phyloP scores from a whole-genome alignment of 176 grass and related monocot genomes.

The Eleusine indica region DNA sequence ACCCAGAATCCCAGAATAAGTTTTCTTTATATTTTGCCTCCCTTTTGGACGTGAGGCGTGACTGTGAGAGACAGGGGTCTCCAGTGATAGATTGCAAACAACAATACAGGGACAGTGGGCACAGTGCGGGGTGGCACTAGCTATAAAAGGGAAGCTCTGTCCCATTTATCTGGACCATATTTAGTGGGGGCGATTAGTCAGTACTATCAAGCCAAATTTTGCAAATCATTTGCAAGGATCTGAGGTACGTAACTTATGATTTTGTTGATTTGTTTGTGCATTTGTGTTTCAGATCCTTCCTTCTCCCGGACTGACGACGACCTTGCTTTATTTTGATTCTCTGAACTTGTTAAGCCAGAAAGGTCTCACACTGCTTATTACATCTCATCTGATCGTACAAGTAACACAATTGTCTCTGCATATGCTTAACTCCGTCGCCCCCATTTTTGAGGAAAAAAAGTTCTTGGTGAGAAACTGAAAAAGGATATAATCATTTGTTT shows the following conservation, averaged over 20 bases:
- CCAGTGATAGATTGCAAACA: not conserved
- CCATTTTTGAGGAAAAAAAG: not conserved
- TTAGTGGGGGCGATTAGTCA: not conserved
- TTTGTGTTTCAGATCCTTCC: not conserved
- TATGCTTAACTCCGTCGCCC: not conserved
- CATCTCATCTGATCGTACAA: no score
- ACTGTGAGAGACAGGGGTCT: not conserved
- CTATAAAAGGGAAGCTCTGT: slow-evolving; percentile 17
- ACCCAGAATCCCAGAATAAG: slow-evolving; percentile 4
- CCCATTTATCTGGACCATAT: not conserved
- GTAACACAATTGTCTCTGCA: not conserved
- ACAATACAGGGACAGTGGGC: not conserved
- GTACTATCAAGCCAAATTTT: not conserved
- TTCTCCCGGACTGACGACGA: not conserved
- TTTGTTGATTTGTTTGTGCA: not conserved
- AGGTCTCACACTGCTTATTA: not conserved
- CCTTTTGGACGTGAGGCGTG: not conserved
- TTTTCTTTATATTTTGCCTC: slow-evolving; percentile 6
- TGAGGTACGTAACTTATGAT: slow-evolving; percentile 1
- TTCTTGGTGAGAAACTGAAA: not conserved
- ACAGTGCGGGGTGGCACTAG: not conserved
- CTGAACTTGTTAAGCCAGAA: not conserved
- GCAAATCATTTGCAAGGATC: slow-evolving; percentile 3
- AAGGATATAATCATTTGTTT: not conserved
- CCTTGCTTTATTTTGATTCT: slow-evolving; percentile 1